Percentiles rank a stretch among this genome's conserved stretches.
phyloP scores from a whole-genome alignment of 2,329 filamentous ascomycete species.

The Aspergillus versicolor region DNA sequence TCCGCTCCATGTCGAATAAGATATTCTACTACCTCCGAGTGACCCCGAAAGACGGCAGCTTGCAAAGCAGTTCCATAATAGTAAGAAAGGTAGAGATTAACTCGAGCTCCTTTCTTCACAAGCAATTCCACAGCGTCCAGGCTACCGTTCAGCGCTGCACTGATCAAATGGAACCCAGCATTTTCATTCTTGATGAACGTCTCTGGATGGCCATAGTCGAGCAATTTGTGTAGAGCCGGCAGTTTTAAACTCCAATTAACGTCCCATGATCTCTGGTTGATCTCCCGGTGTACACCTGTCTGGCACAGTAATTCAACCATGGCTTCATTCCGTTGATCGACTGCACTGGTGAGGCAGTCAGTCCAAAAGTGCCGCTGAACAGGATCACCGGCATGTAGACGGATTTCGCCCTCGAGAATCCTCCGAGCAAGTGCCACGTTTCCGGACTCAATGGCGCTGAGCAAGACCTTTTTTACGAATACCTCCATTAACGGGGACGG shows the following conservation, averaged over 20 bases:
- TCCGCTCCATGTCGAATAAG: not conserved
- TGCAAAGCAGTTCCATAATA: not conserved
- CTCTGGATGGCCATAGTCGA: not conserved
- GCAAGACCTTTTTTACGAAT: not conserved
- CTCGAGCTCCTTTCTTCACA: not conserved
- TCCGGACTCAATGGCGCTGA: too few relatives aligned
- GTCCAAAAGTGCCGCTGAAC: not conserved
- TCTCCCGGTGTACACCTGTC: not conserved
- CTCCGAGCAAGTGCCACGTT: not conserved
- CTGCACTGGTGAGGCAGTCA: not conserved
- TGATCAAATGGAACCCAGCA: not conserved
- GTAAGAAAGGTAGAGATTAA: accelerated
- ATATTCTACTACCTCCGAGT: not conserved
- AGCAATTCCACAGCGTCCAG: not conserved
- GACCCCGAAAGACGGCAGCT: not conserved
- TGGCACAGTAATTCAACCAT: not conserved
- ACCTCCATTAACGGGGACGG: not conserved
- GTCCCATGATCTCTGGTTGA: too few relatives aligned
- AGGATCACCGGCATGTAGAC: not conserved
- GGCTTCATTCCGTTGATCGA: not conserved
- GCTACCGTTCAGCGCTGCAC: not conserved
- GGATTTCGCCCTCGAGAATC: not conserved
- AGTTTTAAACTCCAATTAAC: too few relatives aligned
- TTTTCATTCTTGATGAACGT: not conserved
- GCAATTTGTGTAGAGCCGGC: too few relatives aligned